Percentiles rank a stretch among this genome's conserved stretches.
phyloP scores from a whole-genome alignment of 2,329 filamentous ascomycete species.

The Chaetomiaceae sp. region DNA sequence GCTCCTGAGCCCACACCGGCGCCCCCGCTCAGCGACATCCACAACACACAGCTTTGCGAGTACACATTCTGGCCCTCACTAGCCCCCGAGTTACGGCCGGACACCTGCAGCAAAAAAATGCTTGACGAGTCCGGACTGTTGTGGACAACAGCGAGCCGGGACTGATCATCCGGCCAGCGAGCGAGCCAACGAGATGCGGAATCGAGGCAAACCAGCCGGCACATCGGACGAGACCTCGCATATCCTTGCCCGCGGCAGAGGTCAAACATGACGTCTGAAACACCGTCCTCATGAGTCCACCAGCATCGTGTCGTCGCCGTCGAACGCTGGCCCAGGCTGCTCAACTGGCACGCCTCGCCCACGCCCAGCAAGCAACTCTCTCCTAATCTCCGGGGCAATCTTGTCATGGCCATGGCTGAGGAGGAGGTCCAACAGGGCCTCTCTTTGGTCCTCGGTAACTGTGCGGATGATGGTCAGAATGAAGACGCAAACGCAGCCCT shows the following conservation, averaged over 20 bases:
- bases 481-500: not conserved
- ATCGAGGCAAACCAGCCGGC: too few relatives aligned
- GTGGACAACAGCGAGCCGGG: too few relatives aligned
- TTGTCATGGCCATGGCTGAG: slow-evolving; percentile 76
- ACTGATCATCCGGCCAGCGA: too few relatives aligned
- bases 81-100: too few relatives aligned
- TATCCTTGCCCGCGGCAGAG: not conserved
- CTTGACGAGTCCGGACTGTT: too few relatives aligned
- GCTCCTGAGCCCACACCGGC: too few relatives aligned
- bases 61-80: too few relatives aligned
- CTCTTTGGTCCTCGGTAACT: slow-evolving; percentile 81
- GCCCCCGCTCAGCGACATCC: too few relatives aligned
- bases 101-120: too few relatives aligned
- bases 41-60: too few relatives aligned
- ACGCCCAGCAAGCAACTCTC: slow-evolving; percentile 81
- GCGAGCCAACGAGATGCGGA: too few relatives aligned
- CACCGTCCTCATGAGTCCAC: slow-evolving; percentile 42
- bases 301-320: slow-evolving; percentile 91
- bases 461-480: slow-evolving; percentile 16
- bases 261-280: not conserved
- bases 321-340: slow-evolving; percentile 46
- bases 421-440: slow-evolving; percentile 82
- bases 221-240: too few relatives aligned
- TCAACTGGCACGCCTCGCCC: slow-evolving; percentile 71
- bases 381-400: slow-evolving; percentile 85